Evolutionary conservation across 2,329 filamentous ascomycete genomes (phyloP).

Genomic region (Mollisiaceae sp.): DNA sequence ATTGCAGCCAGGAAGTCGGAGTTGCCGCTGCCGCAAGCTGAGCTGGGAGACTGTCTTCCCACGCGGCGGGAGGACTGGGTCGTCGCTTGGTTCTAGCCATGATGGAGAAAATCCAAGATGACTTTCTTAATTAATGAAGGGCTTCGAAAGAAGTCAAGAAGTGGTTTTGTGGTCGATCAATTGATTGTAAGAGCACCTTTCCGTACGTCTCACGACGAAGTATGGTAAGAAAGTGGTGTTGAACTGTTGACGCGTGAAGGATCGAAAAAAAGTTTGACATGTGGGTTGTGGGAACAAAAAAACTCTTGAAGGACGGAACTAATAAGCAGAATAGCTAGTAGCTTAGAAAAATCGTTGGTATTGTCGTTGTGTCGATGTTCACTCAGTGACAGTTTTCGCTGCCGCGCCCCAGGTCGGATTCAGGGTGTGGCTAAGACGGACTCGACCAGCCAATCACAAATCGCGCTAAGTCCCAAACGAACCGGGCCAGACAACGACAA

Average conservation of each 20-base stretch:
- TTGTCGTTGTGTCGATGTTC: conserved; percentile 16
- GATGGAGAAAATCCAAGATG: conserved; percentile 12
- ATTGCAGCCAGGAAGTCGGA: background rate
- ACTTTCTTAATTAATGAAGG: conserved; percentile 15
- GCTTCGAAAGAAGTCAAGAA: conserved; percentile 20
- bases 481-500: conserved; percentile 3
- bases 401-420: background rate
- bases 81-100: background rate
- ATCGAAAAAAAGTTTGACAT: background rate
- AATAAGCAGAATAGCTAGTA: conserved; percentile 1
- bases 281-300: conserved; percentile 1
- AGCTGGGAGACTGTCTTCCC: background rate
- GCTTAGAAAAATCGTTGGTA: conserved; percentile 13
- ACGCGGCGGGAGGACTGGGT: background rate
- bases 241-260: background rate
- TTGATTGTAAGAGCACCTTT: conserved; percentile 26
- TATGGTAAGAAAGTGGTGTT: conserved; percentile 8
- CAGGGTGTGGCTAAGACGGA: conserved; percentile 9
- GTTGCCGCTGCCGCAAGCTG: background rate
- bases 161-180: conserved; percentile 16
- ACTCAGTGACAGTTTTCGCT: conserved; percentile 14
- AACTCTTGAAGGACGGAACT: background rate
- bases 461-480: conserved; percentile 18
- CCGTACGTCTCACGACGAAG: conserved; percentile 22
- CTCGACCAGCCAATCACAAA: conserved; percentile 18